These are phyloP conservation scores for Triglochin maritima DNA, from an alignment of 106 monocot species.

Conservation along the genomic window DNA sequence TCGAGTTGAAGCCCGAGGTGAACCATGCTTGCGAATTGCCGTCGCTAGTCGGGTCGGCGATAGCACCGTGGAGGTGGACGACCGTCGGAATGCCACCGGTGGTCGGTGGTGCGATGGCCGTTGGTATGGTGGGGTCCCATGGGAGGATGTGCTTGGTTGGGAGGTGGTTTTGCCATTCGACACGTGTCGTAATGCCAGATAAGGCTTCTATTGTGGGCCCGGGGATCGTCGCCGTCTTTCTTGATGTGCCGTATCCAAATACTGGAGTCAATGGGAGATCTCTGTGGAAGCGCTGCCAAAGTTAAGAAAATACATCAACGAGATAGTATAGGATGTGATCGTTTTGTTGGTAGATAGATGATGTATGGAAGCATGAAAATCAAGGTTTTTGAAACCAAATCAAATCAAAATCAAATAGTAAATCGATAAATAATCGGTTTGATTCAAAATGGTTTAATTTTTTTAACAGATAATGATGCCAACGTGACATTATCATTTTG, in stretches of 20 bases:
- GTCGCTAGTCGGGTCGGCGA: constrained; percentile 12
- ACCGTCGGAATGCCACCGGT: constrained; percentile 16
- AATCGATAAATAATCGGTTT: no score
- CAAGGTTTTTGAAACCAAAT: no score
- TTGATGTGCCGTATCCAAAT: constrained; percentile 15
- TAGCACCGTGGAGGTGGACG: constrained; percentile 22
- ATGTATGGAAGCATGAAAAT: no score
- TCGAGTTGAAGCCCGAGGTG: constrained; percentile 9
- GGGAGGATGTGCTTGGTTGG: constrained; percentile 18
- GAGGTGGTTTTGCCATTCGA: constrained; percentile 21
- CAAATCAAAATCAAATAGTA: no score
- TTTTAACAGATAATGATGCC: no score
- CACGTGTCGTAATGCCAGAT: neutral
- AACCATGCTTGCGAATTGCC: constrained; percentile 19
- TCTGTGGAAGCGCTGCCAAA: constrained; percentile 16
- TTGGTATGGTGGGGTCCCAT: constrained; percentile 19
- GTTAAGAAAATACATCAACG: no score
- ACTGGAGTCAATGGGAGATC: constrained; percentile 18
- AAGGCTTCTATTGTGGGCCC: constrained; percentile 24
- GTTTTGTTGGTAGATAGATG: no score
- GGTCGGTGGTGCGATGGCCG: constrained; percentile 2
- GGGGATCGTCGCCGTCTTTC: constrained; percentile 12
- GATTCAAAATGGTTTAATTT: no score
- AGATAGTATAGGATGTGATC: neutral
- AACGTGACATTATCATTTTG: no score